phyloP scores from a whole-genome alignment of 2,329 filamentous ascomycete species.

The Cladosporium cucumerinum region DNA sequence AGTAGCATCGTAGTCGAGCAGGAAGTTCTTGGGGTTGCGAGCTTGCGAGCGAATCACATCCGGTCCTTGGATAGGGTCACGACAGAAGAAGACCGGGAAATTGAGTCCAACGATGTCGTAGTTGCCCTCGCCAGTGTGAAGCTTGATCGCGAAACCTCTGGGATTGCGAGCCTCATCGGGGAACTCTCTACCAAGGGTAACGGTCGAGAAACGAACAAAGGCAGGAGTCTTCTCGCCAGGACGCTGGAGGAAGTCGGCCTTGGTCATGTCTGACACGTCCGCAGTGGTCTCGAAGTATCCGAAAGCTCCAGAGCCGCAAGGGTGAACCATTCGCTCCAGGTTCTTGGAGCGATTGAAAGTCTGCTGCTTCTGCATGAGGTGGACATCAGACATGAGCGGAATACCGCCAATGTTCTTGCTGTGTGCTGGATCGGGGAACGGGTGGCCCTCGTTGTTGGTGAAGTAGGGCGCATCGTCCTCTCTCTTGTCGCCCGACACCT shows the following conservation, averaged over 20 bases:
- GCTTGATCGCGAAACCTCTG: conserved; percentile 50
- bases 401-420: conserved; percentile 55
- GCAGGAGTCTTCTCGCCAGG: conserved; percentile 44
- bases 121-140: conserved; percentile 49
- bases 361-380: conserved; percentile 55
- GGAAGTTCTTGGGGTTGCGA: conserved; percentile 48
- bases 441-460: conserved; percentile 54
- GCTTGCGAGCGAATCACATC: conserved; percentile 49
- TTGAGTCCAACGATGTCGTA: conserved; percentile 50
- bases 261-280: conserved; percentile 36
- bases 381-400: conserved; percentile 50
- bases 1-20: conserved; percentile 48
- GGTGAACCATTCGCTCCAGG: conserved; percentile 39
- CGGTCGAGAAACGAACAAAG: conserved; percentile 46
- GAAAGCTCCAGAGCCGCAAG: conserved; percentile 45
- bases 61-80: conserved; percentile 14
- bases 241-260: conserved; percentile 42
- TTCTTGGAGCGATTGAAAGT: conserved; percentile 56
- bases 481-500: conserved; percentile 45
- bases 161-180: conserved; percentile 47
- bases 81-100: conserved; percentile 50
- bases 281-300: conserved; percentile 47
- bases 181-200: conserved; percentile 43
- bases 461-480: conserved; percentile 52
- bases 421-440: conserved; percentile 49